These are phyloP conservation scores for Metarhizium rileyi DNA, from an alignment of 2,329 filamentous ascomycete genomes.

Conservation along the genomic window DNA sequence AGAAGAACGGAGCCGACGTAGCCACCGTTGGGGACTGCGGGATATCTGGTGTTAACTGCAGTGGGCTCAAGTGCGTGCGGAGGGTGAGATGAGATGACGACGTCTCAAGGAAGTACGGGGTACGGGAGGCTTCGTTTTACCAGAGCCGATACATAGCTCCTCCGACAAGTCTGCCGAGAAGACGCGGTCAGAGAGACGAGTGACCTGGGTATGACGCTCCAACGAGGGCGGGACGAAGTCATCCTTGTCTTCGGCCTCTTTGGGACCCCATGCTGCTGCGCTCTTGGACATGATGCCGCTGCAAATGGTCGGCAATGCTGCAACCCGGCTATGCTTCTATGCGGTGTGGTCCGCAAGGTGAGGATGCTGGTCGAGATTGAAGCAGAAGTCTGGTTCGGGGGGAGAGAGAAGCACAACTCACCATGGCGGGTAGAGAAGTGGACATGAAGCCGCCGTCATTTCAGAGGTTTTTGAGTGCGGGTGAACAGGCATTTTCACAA, in stretches of 20 bases:
- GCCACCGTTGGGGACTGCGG: slow-evolving; percentile 36
- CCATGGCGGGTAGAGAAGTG: no score
- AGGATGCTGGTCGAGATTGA: no score
- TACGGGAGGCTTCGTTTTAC: not conserved
- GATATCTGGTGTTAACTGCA: not conserved
- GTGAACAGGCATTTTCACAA: no score
- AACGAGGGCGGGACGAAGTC: not conserved
- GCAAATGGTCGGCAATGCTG: no score
- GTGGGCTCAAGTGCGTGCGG: not conserved
- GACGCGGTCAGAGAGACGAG: not conserved
- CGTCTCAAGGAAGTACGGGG: not conserved
- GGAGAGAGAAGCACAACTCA: no score
- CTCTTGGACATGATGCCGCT: not conserved
- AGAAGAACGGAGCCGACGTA: slow-evolving; percentile 34
- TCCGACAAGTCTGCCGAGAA: not conserved
- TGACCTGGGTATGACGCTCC: not conserved
- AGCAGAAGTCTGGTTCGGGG: no score
- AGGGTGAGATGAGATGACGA: not conserved
- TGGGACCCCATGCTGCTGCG: not conserved
- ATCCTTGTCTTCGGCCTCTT: not conserved
- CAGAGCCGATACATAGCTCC: slow-evolving; percentile 1
- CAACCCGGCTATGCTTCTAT: no score
- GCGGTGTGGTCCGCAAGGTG: no score
- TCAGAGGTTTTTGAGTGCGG: no score
- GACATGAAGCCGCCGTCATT: no score